Evolutionary conservation across 352 stramenopile genomes (phyloP), one percentile per base, ranked within the genome.

Genomic region (Phytophthora rubi): DNA sequence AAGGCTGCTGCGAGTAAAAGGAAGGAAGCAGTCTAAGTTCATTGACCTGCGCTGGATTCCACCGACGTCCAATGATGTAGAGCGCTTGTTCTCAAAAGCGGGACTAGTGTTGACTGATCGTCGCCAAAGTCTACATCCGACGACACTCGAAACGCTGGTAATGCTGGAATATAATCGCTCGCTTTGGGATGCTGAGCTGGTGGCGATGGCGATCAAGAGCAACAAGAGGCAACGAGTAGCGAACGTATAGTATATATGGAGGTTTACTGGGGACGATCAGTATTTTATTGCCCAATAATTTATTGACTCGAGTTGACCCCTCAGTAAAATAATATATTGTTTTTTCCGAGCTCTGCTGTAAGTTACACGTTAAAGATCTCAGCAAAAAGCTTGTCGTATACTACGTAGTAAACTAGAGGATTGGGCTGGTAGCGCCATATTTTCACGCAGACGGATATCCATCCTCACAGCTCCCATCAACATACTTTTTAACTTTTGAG

Each of bases 261-360:
- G 33, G 33, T 39, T 39, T 39, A 39, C 33, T 39, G 10, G 35
- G 23, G 23, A 39, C 13, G 39, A 47, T 47, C 39, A 47, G 15
- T 47, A 47, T 10, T 47, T 45, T 45, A 45, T 45, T 45, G 39
- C 39, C 39, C 39, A 45, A 18, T 45, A 45, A 45, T 45, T 45
- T 45, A 45, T 45, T 45, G 12, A 45, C 39, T n/a, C 12, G 39
- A 45, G 39, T 45, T 45, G 39, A 45, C 39, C 39, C 39, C 13
- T 18, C 12, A 18, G 13, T 18, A 8, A 18, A 45, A 45, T 47
- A 26, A 26, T 3, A 26, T 26, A 26, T 21, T 26, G 2, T 26
- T 26, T 3, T 42, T 42, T 12, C 13, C 35, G 9, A 42, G 9
- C 8, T 9, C 0, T 5, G 35, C 18, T 21, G 18, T 21, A 21